Evolutionary conservation across 2,329 filamentous ascomycete species (phyloP).

Genomic region (Plenodomus biglobosus): DNA sequence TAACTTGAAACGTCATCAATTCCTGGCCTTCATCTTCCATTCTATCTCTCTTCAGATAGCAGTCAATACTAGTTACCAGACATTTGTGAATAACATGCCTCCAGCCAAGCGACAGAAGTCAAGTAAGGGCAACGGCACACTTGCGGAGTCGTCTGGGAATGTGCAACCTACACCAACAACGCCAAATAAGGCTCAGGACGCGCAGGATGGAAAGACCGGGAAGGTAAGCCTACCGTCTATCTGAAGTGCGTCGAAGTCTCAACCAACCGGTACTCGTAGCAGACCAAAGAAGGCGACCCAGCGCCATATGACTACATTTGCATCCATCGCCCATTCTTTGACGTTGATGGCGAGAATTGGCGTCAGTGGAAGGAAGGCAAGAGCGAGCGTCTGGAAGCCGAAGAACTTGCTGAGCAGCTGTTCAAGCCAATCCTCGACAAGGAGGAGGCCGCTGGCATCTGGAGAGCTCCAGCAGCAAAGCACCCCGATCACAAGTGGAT

Average conservation of each 20-base stretch:
- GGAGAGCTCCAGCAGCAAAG: conserved; percentile 5
- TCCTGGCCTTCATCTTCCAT: conserved; percentile 2
- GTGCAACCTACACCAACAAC: background rate
- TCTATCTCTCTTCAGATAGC: background rate
- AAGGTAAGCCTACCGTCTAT: background rate
- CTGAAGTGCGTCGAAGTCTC: background rate
- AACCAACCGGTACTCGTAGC: background rate
- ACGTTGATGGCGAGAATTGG: conserved; percentile 12
- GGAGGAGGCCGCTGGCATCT: conserved; percentile 6
- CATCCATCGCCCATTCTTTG: conserved; percentile 16
- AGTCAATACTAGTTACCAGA: background rate
- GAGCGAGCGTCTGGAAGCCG: background rate
- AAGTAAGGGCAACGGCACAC: background rate
- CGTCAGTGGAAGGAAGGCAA: conserved; percentile 2
- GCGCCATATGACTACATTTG: conserved; percentile 16
- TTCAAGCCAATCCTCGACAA: conserved; percentile 9
- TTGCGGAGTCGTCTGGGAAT: background rate
- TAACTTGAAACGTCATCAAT: background rate
- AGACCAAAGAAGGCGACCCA: background rate
- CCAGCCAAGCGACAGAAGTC: conserved; percentile 15
- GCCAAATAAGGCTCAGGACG: conserved; percentile 1
- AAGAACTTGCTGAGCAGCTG: conserved; percentile 2
- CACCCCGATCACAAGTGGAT: conserved; percentile 22
- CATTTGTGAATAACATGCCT: conserved; percentile 17
- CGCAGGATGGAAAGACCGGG: background rate